Evolutionary conservation across 2,329 filamentous ascomycete species (phyloP).

Genomic region (Sporothrix mexicana): DNA sequence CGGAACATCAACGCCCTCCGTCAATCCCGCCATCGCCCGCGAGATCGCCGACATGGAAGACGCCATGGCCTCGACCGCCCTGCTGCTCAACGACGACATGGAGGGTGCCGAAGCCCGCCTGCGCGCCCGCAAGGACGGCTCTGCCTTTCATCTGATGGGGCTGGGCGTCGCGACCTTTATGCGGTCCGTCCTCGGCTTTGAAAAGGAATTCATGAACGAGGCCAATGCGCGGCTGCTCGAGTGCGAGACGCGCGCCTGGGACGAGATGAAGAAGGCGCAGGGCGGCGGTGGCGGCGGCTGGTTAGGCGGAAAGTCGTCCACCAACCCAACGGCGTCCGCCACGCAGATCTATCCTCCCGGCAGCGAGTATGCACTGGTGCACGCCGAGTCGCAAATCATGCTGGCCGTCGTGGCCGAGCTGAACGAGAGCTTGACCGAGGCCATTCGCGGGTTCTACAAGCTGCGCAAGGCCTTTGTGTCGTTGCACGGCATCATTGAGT

Average conservation of each 20-base stretch:
- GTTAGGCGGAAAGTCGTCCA: background rate
- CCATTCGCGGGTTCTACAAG: slow-evolving; percentile 90
- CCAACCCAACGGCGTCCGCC: slow-evolving; percentile 39
- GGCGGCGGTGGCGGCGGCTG: slow-evolving; percentile 33
- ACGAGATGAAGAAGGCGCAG: slow-evolving; percentile 78
- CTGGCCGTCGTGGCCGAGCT: slow-evolving; percentile 84
- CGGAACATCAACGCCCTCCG: background rate
- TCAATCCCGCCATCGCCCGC: slow-evolving; percentile 39
- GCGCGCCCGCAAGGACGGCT: slow-evolving; percentile 72
- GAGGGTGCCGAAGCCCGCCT: slow-evolving; percentile 79
- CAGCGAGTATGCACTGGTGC: slow-evolving; percentile 83
- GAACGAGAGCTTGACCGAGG: slow-evolving; percentile 91
- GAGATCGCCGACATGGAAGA: slow-evolving; percentile 63
- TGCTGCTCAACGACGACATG: slow-evolving; percentile 90
- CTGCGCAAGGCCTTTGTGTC: slow-evolving; percentile 86
- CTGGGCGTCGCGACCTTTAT: slow-evolving; percentile 83
- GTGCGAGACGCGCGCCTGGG: slow-evolving; percentile 77
- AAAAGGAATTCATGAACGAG: slow-evolving; percentile 88
- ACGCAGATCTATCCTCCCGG: slow-evolving; percentile 75
- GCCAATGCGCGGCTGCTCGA: slow-evolving; percentile 73
- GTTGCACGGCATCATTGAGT: slow-evolving; percentile 77
- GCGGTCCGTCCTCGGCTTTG: slow-evolving; percentile 84
- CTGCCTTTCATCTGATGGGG: slow-evolving; percentile 88
- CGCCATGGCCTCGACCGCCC: slow-evolving; percentile 67
- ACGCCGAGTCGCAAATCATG: slow-evolving; percentile 88